Percentiles rank a stretch among this genome's conserved stretches.
Conservation (phyloP, 2,329 filamentous ascomycete genomes). For the Escovopsis weberi region DNA sequence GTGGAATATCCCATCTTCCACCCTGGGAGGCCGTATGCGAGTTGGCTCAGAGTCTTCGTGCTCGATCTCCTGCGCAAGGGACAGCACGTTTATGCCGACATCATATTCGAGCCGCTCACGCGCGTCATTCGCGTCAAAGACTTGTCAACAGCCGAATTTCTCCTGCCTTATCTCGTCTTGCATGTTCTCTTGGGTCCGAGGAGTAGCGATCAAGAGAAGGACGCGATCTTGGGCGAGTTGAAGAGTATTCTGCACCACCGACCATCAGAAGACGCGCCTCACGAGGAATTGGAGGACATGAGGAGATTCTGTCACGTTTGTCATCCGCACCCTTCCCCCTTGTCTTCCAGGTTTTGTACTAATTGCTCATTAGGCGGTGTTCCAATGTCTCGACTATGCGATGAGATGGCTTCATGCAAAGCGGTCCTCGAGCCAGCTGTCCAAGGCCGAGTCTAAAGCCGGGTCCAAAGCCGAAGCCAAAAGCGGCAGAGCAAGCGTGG, state of each 20-base stretch:
- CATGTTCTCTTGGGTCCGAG: conserved; percentile 66
- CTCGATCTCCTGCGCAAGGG: conserved; percentile 69
- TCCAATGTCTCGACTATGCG: conserved; percentile 80
- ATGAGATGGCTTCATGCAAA: conserved; percentile 81
- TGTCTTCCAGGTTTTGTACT: neutral
- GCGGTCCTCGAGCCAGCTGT: conserved; percentile 17
- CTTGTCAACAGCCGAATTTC: conserved; percentile 69
- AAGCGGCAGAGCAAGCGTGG: conserved; percentile 32
- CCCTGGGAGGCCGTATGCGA: conserved; percentile 51
- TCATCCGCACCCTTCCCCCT: neutral
- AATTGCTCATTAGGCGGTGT: conserved; percentile 53
- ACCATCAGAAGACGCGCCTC: conserved; percentile 32
- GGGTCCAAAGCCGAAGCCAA: no score
- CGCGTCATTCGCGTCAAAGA: conserved; percentile 79
- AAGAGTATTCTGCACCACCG: conserved; percentile 56
- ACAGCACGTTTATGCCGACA: conserved; percentile 56
- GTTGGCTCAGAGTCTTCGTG: conserved; percentile 71
- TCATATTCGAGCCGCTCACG: conserved; percentile 68
- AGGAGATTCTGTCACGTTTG: conserved; percentile 77
- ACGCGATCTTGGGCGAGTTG: conserved; percentile 58
- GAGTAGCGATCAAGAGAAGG: conserved; percentile 43
- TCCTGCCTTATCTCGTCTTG: conserved; percentile 75
- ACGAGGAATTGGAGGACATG: conserved; percentile 56
- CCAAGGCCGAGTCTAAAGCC: conserved; percentile 2
- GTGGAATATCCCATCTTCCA: conserved; percentile 68